Evolutionary conservation across 2,329 filamentous ascomycete genomes (phyloP).

Genomic region (Arthrinium puccinioides): DNA sequence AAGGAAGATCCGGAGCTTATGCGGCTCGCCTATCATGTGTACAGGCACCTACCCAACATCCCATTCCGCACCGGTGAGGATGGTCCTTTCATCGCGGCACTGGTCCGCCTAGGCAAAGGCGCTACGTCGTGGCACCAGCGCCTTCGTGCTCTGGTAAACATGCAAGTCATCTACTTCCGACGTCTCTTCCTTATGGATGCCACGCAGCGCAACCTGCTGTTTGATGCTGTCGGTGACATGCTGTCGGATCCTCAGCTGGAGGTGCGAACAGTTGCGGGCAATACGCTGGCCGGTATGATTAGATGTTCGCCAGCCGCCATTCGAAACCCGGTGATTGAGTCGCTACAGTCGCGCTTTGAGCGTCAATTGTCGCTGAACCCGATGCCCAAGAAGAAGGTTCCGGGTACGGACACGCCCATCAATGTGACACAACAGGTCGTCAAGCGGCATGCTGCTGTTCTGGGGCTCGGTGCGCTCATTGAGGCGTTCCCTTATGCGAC

Average conservation of each 20-base stretch:
- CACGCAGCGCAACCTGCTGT: constrained; percentile 70
- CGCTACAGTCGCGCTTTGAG: constrained; percentile 74
- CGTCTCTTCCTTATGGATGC: constrained; percentile 80
- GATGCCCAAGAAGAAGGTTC: constrained; percentile 65
- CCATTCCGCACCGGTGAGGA: constrained; percentile 85
- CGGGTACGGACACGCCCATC: constrained; percentile 61
- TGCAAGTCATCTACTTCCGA: constrained; percentile 97
- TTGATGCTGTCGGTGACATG: constrained; percentile 94
- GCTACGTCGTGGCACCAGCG: constrained; percentile 93
- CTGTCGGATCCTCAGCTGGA: constrained; percentile 86
- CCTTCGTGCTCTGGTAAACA: constrained; percentile 89
- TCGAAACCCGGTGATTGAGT: constrained; percentile 68
- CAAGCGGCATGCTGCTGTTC: constrained; percentile 78
- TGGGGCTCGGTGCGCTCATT: constrained; percentile 84
- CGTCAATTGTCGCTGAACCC: constrained; percentile 73
- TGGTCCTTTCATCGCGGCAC: constrained; percentile 70
- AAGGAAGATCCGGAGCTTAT: constrained; percentile 97
- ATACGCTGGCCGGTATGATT: constrained; percentile 95
- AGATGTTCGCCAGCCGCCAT: constrained; percentile 81
- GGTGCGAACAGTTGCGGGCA: constrained; percentile 85
- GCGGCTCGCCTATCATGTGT: constrained; percentile 90
- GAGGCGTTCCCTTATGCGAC: constrained; percentile 95
- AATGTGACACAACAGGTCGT: constrained; percentile 72
- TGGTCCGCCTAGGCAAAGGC: constrained; percentile 81
- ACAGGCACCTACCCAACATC: constrained; percentile 91